These are phyloP conservation scores for Nidularia pulvinata DNA, from an alignment of 768 basidiomycete species.

Conservation along the genomic window DNA sequence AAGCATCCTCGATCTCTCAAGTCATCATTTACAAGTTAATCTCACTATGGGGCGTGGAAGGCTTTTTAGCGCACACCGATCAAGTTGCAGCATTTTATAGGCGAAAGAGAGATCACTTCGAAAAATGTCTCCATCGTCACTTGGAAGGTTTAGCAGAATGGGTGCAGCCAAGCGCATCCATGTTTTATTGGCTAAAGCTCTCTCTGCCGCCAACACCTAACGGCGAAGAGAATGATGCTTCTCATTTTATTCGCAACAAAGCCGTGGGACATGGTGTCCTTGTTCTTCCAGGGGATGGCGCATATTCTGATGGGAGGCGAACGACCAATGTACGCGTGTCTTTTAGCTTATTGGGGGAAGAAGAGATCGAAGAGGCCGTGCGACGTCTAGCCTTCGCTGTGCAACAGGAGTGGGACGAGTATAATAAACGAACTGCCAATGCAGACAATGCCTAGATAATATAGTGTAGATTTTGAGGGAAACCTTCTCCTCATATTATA, in stretches of 20 bases:
- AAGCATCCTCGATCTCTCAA: conserved; percentile 60
- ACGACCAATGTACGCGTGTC: conserved; percentile 77
- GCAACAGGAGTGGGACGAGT: conserved; percentile 3
- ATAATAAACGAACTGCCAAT: conserved; percentile 6
- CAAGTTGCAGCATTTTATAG: conserved; percentile 72
- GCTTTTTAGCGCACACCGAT: conserved; percentile 65
- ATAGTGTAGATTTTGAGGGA: no score
- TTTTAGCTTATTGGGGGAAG: conserved; percentile 65
- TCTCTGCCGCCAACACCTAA: conserved; percentile 6
- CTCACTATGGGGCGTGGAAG: conserved; percentile 68
- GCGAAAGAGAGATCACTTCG: conserved; percentile 71
- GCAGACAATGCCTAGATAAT: no score
- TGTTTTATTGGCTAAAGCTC: conserved; percentile 81
- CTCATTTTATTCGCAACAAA: conserved; percentile 61
- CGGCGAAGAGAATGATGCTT: conserved; percentile 54
- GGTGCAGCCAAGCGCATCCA: conserved; percentile 70
- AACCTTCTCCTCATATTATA: no score
- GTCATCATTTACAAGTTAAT: conserved; percentile 55
- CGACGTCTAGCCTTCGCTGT: conserved; percentile 37
- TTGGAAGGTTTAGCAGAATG: conserved; percentile 74
- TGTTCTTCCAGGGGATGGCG: conserved; percentile 80
- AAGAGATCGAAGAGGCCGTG: conserved; percentile 74
- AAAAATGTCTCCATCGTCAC: conserved; percentile 64
- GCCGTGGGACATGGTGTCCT: conserved; percentile 78
- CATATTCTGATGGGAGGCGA: conserved; percentile 64